Evolutionary conservation across 2,329 filamentous ascomycete genomes (phyloP), one percentile per base, ranked within the genome.

Genomic region (Dothidotthia symphoricarpi): DNA sequence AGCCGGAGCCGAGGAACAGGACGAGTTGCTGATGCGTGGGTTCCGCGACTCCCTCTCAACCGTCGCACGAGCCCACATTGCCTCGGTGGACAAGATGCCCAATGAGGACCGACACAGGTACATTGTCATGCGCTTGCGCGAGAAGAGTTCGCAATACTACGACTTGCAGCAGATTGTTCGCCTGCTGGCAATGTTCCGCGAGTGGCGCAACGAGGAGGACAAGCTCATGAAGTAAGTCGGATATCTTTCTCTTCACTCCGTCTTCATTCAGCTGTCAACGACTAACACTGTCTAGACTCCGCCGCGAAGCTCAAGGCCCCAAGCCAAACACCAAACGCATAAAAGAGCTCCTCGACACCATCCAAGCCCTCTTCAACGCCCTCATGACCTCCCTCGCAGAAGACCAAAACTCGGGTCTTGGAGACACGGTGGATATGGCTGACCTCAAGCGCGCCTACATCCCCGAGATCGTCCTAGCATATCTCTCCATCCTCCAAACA

Each of bases 401-500:
- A 2, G 25, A 32, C 7, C 27, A 41, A 24, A 12, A 32, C 6
- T 28, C 30, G 9, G 27, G 22, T 13, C 17, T 16, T 15, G 28
- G n/a, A 16, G 30, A 34, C 16, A 76, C 80, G 42, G 63, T 72
- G 12, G 80, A 86, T 37, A 76, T 88, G 31, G 68, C 69, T 31
- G 69, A 75, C 16, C 79, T 97, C 34, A 82, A 89, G 49, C 77
- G 81, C 37, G 78, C 80, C 0, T 97, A 95, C 66, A 75, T 98
- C 3, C 90, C 93, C 2, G 89, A 96, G 63, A 78, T 87, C 13
- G 74, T 95, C 28, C 76, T 98, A 33, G 87, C 86, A 3, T 96
- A 93, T 63, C 81, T 93, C 60, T 83, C 80, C 55, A 83, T 86
- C 1, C 72, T 97, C 33, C 86, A 94, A 62, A 86, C 85, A 58